Conservation (phyloP, 2,329 filamentous ascomycete genomes). For the Hymenoscyphus linearis region DNA sequence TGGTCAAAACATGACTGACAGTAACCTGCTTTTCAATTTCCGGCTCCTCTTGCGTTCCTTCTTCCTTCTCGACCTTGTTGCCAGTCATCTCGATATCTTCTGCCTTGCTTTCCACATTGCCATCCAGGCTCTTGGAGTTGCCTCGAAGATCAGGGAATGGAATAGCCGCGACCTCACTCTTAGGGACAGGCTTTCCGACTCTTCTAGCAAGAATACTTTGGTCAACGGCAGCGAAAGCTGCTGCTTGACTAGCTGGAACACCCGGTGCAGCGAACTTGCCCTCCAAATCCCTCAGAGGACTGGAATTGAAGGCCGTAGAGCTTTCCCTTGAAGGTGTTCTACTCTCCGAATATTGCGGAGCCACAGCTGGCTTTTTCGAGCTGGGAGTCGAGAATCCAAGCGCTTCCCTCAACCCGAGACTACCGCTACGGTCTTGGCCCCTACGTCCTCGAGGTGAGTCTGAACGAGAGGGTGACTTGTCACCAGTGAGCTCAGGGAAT, state of each 20-base stretch:
- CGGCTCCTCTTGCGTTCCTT: constrained; percentile 26
- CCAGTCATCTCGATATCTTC: constrained; percentile 9
- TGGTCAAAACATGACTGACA: constrained; percentile 74
- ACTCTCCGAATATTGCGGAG: constrained; percentile 23
- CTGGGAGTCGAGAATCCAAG: constrained; percentile 24
- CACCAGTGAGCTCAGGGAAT: constrained; percentile 42
- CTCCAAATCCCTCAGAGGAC: constrained; percentile 18
- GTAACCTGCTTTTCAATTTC: constrained; percentile 44
- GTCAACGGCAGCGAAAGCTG: constrained; percentile 59
- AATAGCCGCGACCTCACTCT: constrained; percentile 39
- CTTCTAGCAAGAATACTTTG: constrained; percentile 54
- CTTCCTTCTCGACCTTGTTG: constrained; percentile 17
- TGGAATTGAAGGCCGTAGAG: constrained; percentile 26
- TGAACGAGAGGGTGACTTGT: constrained; percentile 28
- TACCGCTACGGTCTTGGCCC: constrained; percentile 23
- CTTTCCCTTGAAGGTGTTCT: constrained; percentile 22
- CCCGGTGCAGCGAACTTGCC: constrained; percentile 6
- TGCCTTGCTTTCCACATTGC: constrained; percentile 12
- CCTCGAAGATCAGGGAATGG: constrained; percentile 35
- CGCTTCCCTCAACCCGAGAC: constrained; percentile 18
- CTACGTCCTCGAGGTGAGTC: constrained; percentile 29
- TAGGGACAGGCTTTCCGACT: constrained; percentile 43
- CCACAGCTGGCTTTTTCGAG: constrained; percentile 17
- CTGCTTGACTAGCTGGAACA: constrained; percentile 43
- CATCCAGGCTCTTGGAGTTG: constrained; percentile 33